Percentiles rank a stretch among this genome's conserved stretches.
phyloP scores from a whole-genome alignment of 306 rosid genomes.

The Quercus variabilis region DNA sequence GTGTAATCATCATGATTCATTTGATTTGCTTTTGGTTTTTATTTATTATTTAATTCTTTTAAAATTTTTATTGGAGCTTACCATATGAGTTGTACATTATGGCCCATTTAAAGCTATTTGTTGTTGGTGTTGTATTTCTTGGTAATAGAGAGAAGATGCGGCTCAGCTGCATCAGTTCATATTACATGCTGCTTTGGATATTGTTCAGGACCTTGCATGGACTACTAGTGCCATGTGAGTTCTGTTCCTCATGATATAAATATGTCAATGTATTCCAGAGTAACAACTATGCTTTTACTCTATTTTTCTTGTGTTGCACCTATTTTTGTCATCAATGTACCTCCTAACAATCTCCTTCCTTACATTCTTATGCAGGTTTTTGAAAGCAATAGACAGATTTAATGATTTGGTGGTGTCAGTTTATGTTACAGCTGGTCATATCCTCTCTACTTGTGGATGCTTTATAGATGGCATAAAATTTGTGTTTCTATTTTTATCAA shows the following conservation, averaged over 20 bases:
- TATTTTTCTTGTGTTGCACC: neutral
- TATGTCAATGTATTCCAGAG: neutral
- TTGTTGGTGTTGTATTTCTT: neutral
- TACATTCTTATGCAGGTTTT: constrained; percentile 65
- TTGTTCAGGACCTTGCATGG: constrained; percentile 99
- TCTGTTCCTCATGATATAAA: neutral
- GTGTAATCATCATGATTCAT: neutral
- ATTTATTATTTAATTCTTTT: too few species aligned
- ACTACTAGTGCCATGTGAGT: constrained; percentile 96
- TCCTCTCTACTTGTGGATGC: constrained; percentile 43
- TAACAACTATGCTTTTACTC: neutral
- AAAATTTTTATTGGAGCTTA: neutral
- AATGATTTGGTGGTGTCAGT: constrained; percentile 89
- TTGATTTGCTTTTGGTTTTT: neutral
- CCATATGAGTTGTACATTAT: neutral
- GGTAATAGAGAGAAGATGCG: constrained; percentile 85
- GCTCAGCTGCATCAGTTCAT: constrained; percentile 97
- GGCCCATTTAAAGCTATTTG: neutral
- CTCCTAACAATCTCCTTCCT: neutral
- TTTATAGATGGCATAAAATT: constrained; percentile 5
- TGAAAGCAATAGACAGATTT: constrained; percentile 90
- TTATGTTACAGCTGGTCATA: constrained; percentile 98
- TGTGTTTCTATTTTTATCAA: neutral
- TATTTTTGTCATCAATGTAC: neutral
- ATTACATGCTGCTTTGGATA: constrained; percentile 89